Base-by-base conservation (phyloP, 1,284 basidiomycete species). In the Farysia itapuensis region DNA sequence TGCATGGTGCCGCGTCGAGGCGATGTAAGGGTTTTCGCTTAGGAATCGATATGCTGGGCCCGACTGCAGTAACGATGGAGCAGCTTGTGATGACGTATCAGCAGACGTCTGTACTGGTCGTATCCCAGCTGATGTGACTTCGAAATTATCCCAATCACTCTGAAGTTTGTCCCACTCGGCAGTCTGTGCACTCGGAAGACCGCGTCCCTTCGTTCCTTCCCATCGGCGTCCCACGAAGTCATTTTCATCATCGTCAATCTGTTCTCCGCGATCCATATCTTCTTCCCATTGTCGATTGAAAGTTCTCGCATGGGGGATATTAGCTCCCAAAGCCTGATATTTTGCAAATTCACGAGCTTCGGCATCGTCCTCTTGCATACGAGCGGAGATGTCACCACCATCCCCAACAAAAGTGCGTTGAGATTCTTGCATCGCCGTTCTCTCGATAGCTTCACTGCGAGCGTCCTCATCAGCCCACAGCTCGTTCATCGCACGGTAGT, bases 121-220 rank as follows among this genome's bases (percentile, higher is more conserved):
- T 22, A 64, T 60, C 13, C 57, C 61, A 22, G 41, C 43, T 22
- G 43, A 47, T 19, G 46, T 59, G 34, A 67, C 67, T 34, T 66
- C 60, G 24, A 61, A 71, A 28, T 56, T 57, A 60, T 95, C 90
- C 91, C 90, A 95, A 58, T 88, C 86, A 12, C 79, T 74, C 77
- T 94, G 90, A 59, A 96, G 74, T 38, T 78, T 74, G 40, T 81
- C 80, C 87, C 86, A 88, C 57, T 84, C 83, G 20, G 51, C 66
- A 22, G 69, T 68, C 43, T 78, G 78, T 12, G 67, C 59, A 14
- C 63, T 50, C 4, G 38, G 39, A 12, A 47, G 50, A 11, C 73
- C 73, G 20, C 46, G 38, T 2, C 73, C 72, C 29, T 65, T 43
- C 12, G 37, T 43, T 8, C 72, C 72, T 25, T 59, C 39, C 68